phyloP scores from a whole-genome alignment of 2,329 filamentous ascomycete genomes.

The Diaporthe amygdali region DNA sequence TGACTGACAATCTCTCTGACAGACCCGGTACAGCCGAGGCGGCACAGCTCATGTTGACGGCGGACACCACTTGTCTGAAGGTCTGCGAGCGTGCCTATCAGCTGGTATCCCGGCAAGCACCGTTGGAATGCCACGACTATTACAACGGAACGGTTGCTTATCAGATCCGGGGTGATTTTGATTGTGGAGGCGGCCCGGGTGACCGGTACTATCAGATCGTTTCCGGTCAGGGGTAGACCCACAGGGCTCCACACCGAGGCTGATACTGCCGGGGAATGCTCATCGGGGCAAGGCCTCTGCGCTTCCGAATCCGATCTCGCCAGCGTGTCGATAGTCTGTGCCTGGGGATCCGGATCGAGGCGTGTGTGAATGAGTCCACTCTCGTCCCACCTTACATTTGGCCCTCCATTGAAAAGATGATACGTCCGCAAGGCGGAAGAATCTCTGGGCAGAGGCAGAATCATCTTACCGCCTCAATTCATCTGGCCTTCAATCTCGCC shows the following conservation, averaged over 20 bases:
- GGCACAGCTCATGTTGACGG: not conserved
- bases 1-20: not conserved
- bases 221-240: conserved; percentile 15
- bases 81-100: not conserved
- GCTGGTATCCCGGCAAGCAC: not conserved
- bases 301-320: conserved; percentile 4
- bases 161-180: conserved; percentile 8
- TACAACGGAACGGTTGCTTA: conserved; percentile 9
- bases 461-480: not conserved
- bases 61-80: not conserved
- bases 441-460: not conserved
- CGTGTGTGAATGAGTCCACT: conserved; percentile 18
- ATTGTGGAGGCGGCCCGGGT: conserved; percentile 17
- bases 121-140: not conserved
- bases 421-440: conserved; percentile 6
- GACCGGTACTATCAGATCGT: conserved; percentile 9
- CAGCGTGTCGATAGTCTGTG: not conserved
- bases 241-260: conserved; percentile 8
- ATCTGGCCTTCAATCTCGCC: not conserved
- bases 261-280: not conserved
- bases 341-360: conserved; percentile 13
- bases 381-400: conserved; percentile 11
- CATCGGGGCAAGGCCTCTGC: conserved; percentile 1
- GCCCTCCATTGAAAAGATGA: not conserved
- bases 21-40: not conserved